Evolutionary conservation across 1,139 yeast genomes (phyloP), one percentile per base, ranked within the genome.

Genomic region (Pneumocystis wakefieldiae): DNA sequence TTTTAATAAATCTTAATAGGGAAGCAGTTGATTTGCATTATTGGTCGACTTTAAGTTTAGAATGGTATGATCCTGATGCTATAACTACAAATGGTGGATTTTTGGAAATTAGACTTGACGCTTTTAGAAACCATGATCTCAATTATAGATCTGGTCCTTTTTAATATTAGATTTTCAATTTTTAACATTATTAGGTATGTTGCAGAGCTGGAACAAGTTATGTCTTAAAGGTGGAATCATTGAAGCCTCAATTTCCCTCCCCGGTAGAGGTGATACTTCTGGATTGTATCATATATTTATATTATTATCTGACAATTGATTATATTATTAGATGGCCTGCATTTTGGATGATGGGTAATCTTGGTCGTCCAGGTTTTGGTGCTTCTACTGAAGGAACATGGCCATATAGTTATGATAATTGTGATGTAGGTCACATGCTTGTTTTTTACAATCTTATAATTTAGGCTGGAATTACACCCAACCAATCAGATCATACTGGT

Each of bases 41-140:
- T 72, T 88, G 81, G 65, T 92, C 94, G 38, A 88, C 96, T 1
- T 73, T 79, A 65, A 95, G 88, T 77, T 78, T 87, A 70, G 95
- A 88, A 75, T 88, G 95, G 95, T 88, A 88, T 72, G 83, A 82
- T 66, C 95, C 96, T 2, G 95, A 87, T 72, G 94, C 94, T 3
- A 81, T 77, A 1, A 77, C 82, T 7, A 88, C 95, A 0, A 77
- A 73, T 6, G 80, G 84, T 66, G 96, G 95, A 62, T 77, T 87
- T 1, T 74, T 87, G 59, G 76, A 76, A 61, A 70, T 88, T n/a
- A 77, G 83, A 63, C 76, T 88, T 81, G 95, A 87, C 70, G 90
- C 94, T 3, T 84, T 76, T 71, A 76, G 81, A 67, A 86, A 84
- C 71, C 92, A 87, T 73, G 79, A 83, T 68, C 76, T 88, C 67